Conservation (phyloP, 1,284 basidiomycete genomes). For the Trichosporon faecale region DNA sequence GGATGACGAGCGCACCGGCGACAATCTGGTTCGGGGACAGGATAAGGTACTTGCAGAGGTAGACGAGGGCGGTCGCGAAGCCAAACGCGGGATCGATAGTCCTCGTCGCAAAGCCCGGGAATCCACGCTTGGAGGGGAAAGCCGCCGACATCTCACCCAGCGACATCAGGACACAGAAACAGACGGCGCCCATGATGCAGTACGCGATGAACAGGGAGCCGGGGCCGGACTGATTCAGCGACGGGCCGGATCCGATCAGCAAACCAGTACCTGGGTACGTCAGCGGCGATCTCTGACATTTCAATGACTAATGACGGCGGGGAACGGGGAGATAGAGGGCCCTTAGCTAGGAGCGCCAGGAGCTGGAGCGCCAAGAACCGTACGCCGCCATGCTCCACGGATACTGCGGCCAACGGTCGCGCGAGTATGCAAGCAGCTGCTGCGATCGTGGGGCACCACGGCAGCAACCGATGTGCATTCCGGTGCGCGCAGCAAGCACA, state of each 20-base stretch:
- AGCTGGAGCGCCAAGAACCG: background rate
- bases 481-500: no score
- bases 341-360: background rate
- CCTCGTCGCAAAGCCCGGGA: conserved; percentile 43
- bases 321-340: conserved; percentile 3
- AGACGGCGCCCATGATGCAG: conserved; percentile 46
- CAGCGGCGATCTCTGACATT: background rate
- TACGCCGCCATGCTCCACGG: no score
- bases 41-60: conserved; percentile 57
- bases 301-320: background rate
- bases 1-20: conserved; percentile 49
- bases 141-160: conserved; percentile 52
- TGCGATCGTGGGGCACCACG: no score
- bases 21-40: conserved; percentile 56
- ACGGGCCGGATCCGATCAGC: conserved; percentile 63
- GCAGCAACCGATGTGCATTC: no score
- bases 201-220: conserved; percentile 54
- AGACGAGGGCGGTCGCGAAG: conserved; percentile 40
- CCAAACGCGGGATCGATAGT: conserved; percentile 44
- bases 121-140: conserved; percentile 45
- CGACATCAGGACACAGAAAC: conserved; percentile 41
- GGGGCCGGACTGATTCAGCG: conserved; percentile 53
- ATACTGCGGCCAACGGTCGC: no score
- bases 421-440: no score
- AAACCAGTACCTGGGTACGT: conserved; percentile 59